Evolutionary conservation across 116 monocot genomes (phyloP), one percentile per base, ranked within the genome.

Genomic region (Trichopus zeylanicus): DNA sequence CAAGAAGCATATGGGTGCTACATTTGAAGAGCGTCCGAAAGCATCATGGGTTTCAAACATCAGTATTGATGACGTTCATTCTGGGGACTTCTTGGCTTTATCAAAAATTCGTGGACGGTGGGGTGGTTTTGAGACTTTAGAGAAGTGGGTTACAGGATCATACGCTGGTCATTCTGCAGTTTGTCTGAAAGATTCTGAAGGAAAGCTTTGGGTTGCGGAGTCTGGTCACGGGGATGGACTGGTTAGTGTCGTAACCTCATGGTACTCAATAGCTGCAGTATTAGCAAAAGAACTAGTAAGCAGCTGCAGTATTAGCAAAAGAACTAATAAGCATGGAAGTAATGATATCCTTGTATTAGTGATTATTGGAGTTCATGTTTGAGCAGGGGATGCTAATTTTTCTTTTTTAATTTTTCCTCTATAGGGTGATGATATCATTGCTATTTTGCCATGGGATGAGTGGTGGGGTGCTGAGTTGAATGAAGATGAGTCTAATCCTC

Each of bases 121-220:
- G 89, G 89, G 89, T 47, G 85, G 81, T 47, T 89, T 89, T 70
- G 81, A 89, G 62, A 81, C 85, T 10, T 61, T 89, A 29, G 89
- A 89, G 69, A 89, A 89, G 70, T 89, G 85, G 89, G 89, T 85
- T 25, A 89, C 85, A 35, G 89, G 89, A 39, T 66, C 89, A 19
- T 81, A 73, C 62, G 89, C 85, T 61, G 85, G 85, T 10, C 89
- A 89, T 51, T 65, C 73, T 61, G 81, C 78, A 9, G 85, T 89
- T 69, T 85, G 73, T 60, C 65, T 89, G 0, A 85, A 71, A 55
- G 89, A 89, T 63, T 64, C 77, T 58, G 76, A 89, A 70, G 89
- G 89, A 25, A 84, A 76, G 47, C 85, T 85, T 59, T 89, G 81
- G 81, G 73, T 89, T 65, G 89, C 53, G 30, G 89, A 89, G 53